Base-by-base conservation (phyloP, 1,284 basidiomycete genomes). In the Schizopora paradoxa region DNA sequence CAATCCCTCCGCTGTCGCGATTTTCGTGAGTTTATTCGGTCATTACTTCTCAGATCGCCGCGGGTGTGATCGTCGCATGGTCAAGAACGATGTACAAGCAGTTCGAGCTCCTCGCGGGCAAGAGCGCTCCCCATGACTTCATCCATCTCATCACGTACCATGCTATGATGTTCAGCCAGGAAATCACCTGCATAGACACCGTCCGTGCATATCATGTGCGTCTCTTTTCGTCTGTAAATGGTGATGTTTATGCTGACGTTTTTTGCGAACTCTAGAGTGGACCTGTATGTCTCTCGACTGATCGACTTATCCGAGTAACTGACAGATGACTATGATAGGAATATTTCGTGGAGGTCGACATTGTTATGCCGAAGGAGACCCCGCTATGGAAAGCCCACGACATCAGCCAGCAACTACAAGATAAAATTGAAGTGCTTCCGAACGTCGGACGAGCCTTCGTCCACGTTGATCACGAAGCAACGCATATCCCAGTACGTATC, bases 301-400 rank as follows among this genome's bases (percentile, higher is more conserved):
- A 50, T 43, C 28, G 48, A 44, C n/a, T n/a, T n/a, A n/a, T 18
- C 18, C 6, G 18, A n/a, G n/a, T n/a, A n/a, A n/a, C n/a, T n/a
- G n/a, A n/a, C n/a, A n/a, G n/a, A 54, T 21, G 31, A 25, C 25
- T 11, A 25, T 38, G 29, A 18, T 66, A 91, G 66, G 76, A 91
- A 48, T 95, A 91, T 60, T 89, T 92, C 59, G 93, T 97, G 38
- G 94, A 97, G 66, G 77, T 97, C 6, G 95, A 98, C 64, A 82
- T 98, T 43, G 94, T 98, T 19, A 91, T 99, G 82, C 76, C 85
- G 54, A 86, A 85, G 3, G 79, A 83, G 50, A 96, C 92, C 33
- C 90, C 92, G 0, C 68, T 98, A 1, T 90, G 86, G 83, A 82
- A 87, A 60, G 89, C 93, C 13, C 94, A 98, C 64, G 94, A 98